These are phyloP conservation scores for Mediolabrus comicus DNA, from an alignment of 108 stramenopile genomes.

Conservation along the genomic window DNA sequence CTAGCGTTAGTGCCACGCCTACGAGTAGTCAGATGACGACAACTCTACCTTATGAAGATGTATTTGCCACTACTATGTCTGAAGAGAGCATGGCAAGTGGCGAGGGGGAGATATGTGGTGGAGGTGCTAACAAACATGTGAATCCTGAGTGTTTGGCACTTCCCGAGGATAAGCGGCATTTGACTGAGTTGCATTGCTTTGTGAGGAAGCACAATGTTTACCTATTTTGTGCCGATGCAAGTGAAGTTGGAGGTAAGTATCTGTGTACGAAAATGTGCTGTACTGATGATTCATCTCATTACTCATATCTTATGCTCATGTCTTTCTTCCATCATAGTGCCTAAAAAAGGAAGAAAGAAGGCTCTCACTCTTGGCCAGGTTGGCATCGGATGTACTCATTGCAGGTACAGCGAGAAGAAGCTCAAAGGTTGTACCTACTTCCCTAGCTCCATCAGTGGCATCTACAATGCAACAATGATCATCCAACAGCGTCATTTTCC, in stretches of 20 bases:
- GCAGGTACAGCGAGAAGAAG: slow-evolving; percentile 29
- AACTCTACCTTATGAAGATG: too few relatives aligned
- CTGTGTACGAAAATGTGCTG: background rate
- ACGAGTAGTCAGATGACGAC: too few relatives aligned
- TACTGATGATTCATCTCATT: background rate
- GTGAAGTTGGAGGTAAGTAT: slow-evolving; percentile 56
- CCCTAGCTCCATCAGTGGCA: slow-evolving; percentile 30
- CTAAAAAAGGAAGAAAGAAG: slow-evolving; percentile 77
- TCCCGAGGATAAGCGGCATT: slow-evolving; percentile 66
- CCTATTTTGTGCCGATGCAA: slow-evolving; percentile 65
- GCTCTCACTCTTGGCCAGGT: slow-evolving; percentile 77
- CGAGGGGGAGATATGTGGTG: background rate
- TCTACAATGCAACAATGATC: slow-evolving; percentile 51
- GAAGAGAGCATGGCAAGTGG: background rate
- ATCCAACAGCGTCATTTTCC: slow-evolving; percentile 48
- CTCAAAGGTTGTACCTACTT: slow-evolving; percentile 44
- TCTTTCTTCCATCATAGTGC: slow-evolving; percentile 25
- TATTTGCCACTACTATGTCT: background rate
- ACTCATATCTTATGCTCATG: too few relatives aligned
- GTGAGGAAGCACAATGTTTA: slow-evolving; percentile 71
- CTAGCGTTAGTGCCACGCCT: background rate
- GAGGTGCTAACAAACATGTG: slow-evolving; percentile 4
- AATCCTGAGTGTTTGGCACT: slow-evolving; percentile 40
- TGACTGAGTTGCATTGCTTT: slow-evolving; percentile 84
- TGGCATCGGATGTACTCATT: slow-evolving; percentile 83